A percentile compares a stretch with the other conserved stretches of the same genome.
These are phyloP conservation scores for Acaromyces ingoldii DNA, from an alignment of 1,284 basidiomycete species.

Conservation along the genomic window DNA sequence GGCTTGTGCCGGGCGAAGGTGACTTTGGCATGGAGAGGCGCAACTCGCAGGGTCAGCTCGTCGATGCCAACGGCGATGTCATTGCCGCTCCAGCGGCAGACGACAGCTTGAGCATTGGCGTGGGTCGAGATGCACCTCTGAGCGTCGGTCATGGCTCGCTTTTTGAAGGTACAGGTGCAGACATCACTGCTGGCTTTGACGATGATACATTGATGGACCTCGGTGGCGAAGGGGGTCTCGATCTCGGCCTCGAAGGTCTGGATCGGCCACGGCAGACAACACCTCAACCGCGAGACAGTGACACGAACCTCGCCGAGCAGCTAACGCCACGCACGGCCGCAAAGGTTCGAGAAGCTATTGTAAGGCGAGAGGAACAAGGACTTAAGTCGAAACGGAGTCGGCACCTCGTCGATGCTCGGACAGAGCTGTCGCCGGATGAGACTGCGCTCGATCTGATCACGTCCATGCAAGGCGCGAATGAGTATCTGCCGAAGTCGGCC, in stretches of 20 bases:
- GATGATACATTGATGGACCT: slow-evolving; percentile 21
- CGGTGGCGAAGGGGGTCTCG: slow-evolving; percentile 57
- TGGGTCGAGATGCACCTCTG: slow-evolving; percentile 42
- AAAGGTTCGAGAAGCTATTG: slow-evolving; percentile 38
- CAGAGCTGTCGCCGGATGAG: no score
- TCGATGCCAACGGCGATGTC: slow-evolving; percentile 36
- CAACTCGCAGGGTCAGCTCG: slow-evolving; percentile 25
- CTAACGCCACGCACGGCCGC: slow-evolving; percentile 59
- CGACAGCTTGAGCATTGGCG: slow-evolving; percentile 42
- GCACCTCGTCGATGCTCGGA: slow-evolving; percentile 55
- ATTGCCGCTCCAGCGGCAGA: slow-evolving; percentile 60
- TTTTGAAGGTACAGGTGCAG: slow-evolving; percentile 22
- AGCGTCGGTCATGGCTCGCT: slow-evolving; percentile 13
- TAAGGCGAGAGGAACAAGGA: slow-evolving; percentile 27
- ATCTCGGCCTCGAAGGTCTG: slow-evolving; percentile 63
- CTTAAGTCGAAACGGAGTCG: slow-evolving; percentile 41
- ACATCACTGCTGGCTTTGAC: no score
- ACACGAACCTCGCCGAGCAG: not conserved
- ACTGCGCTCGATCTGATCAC: slow-evolving; percentile 53
- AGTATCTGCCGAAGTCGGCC: slow-evolving; percentile 74
- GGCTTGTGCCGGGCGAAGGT: slow-evolving; percentile 57
- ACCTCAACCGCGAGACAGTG: not conserved
- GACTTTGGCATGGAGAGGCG: slow-evolving; percentile 7
- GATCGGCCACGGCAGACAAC: slow-evolving; percentile 49
- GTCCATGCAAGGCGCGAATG: slow-evolving; percentile 48